Conservation (phyloP, 2,329 filamentous ascomycete species). For the Tetracladium maxilliforme region DNA sequence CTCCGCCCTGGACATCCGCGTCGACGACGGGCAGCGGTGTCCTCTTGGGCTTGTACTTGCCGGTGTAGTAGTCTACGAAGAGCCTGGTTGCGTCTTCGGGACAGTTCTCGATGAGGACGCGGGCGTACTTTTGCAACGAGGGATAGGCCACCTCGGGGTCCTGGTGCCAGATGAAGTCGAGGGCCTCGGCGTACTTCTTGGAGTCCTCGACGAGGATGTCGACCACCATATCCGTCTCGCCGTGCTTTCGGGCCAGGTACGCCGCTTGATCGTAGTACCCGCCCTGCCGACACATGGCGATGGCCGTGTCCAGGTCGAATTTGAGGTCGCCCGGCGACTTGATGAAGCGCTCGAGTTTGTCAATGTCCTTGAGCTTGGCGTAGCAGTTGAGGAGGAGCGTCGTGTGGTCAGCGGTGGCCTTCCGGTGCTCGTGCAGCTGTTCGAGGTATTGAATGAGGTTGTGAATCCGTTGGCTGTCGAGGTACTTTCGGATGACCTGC, state of each 20-base stretch:
- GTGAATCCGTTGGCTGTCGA: slow-evolving; percentile 94
- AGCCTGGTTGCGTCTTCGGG: slow-evolving; percentile 68
- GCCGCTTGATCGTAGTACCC: slow-evolving; percentile 95
- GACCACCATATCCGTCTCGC: slow-evolving; percentile 84
- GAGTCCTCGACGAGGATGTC: slow-evolving; percentile 95
- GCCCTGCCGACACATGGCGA: slow-evolving; percentile 92
- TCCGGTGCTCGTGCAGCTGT: slow-evolving; percentile 86
- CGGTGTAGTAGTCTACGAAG: slow-evolving; percentile 92
- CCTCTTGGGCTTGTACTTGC: slow-evolving; percentile 60
- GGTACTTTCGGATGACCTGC: slow-evolving; percentile 90
- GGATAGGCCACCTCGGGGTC: slow-evolving; percentile 71
- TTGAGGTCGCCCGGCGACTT: slow-evolving; percentile 88
- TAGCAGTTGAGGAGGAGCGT: slow-evolving; percentile 94
- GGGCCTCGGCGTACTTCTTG: slow-evolving; percentile 73
- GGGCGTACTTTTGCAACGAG: slow-evolving; percentile 89
- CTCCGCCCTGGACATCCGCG: slow-evolving; percentile 6
- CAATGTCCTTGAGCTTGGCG: slow-evolving; percentile 92
- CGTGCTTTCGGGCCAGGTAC: slow-evolving; percentile 86
- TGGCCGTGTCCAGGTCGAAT: slow-evolving; percentile 93
- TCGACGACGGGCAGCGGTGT: slow-evolving; percentile 29
- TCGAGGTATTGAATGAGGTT: slow-evolving; percentile 96
- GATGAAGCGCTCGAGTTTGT: slow-evolving; percentile 93
- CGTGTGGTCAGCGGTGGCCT: slow-evolving; percentile 88
- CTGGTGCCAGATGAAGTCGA: slow-evolving; percentile 82
- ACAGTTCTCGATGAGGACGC: slow-evolving; percentile 78